Conservation (phyloP, 164 flowering plant species). For the Hamamelis virginiana region DNA sequence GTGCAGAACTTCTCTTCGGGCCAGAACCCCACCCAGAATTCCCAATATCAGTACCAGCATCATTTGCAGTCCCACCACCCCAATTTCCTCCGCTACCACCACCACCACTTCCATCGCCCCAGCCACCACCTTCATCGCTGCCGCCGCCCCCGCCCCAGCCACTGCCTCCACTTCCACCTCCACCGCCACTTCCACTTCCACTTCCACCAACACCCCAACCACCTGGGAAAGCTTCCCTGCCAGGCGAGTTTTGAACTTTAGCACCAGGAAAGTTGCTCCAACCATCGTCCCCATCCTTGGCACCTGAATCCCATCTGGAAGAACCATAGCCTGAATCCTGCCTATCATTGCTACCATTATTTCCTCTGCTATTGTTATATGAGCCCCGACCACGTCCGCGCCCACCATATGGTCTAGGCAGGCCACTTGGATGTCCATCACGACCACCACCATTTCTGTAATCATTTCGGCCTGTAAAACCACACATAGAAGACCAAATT, state of each 20-base stretch:
- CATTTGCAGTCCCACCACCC: constrained; percentile 18
- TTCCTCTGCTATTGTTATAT: constrained; percentile 29
- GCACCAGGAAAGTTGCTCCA: constrained; percentile 58
- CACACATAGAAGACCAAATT: constrained; percentile 3
- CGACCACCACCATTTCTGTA: constrained; percentile 44
- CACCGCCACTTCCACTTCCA: constrained; percentile 31
- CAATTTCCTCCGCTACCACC: constrained; percentile 19
- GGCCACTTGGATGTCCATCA: constrained; percentile 65
- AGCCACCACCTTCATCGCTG: neutral
- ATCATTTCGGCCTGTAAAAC: constrained; percentile 52
- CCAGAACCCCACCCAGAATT: constrained; percentile 29
- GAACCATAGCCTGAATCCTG: constrained; percentile 46
- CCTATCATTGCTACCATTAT: constrained; percentile 31
- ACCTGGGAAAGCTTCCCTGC: constrained; percentile 69
- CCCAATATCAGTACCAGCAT: constrained; percentile 19
- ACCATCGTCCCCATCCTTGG: constrained; percentile 51
- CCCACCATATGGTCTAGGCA: constrained; percentile 67
- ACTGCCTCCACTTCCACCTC: constrained; percentile 17
- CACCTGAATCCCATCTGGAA: constrained; percentile 52
- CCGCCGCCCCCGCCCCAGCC: constrained; percentile 21
- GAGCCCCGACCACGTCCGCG: constrained; percentile 56
- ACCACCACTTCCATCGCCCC: constrained; percentile 14
- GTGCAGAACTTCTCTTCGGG: constrained; percentile 14
- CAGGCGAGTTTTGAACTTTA: constrained; percentile 62
- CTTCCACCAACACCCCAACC: constrained; percentile 57